Conservation (phyloP, 2,329 filamentous ascomycete species). For the Shiraia bambusicola region DNA sequence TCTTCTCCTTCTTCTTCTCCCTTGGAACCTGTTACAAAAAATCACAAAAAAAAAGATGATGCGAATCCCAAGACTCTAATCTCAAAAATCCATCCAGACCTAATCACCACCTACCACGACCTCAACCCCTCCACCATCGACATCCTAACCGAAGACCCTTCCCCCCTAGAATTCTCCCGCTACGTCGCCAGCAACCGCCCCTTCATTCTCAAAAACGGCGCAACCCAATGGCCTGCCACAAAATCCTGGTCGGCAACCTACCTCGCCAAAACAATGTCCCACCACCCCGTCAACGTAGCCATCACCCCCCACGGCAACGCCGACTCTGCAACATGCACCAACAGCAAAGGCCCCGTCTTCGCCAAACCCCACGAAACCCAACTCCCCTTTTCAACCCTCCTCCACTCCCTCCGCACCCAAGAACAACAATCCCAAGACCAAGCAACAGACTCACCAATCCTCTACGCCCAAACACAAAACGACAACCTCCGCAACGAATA, state of each 20-base stretch:
- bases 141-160: constrained; percentile 65
- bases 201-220: constrained; percentile 68
- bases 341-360: constrained; percentile 55
- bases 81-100: constrained; percentile 26
- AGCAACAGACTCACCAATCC: constrained; percentile 16
- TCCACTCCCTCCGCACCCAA: constrained; percentile 62
- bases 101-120: constrained; percentile 72
- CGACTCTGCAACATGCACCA: constrained; percentile 64
- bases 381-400: constrained; percentile 63
- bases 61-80: background rate
- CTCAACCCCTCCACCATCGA: constrained; percentile 65
- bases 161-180: constrained; percentile 77
- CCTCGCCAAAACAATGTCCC: constrained; percentile 57
- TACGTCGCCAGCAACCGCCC: constrained; percentile 73
- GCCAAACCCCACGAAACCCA: constrained; percentile 71
- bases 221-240: constrained; percentile 63
- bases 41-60: no score
- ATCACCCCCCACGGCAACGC: constrained; percentile 71
- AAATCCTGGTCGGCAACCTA: constrained; percentile 64
- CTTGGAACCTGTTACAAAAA: no score
- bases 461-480: constrained; percentile 79
- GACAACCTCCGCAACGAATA: constrained; percentile 80
- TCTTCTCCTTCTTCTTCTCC: no score
- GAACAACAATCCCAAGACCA: constrained; percentile 47
- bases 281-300: constrained; percentile 69